A percentile compares a stretch with the other conserved stretches of the same genome.
These are phyloP conservation scores for Phylloporus gajari DNA, from an alignment of 1,284 basidiomycete genomes.

Conservation along the genomic window DNA sequence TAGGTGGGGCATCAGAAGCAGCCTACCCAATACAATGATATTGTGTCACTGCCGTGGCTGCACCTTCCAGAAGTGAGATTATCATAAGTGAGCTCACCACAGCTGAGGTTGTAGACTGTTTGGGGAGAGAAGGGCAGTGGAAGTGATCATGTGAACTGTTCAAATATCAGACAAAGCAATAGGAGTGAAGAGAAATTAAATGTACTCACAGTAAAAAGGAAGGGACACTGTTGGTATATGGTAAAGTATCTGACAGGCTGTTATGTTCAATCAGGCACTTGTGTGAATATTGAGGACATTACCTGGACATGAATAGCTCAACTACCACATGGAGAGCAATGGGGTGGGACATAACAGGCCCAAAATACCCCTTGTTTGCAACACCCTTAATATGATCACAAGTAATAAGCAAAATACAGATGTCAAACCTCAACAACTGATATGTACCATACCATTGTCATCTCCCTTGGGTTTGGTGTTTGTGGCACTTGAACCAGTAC, in stretches of 20 bases:
- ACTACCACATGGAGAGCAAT: neutral
- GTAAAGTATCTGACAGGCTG: conserved; percentile 84
- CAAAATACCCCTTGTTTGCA: conserved; percentile 84
- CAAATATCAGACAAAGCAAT: conserved; percentile 7
- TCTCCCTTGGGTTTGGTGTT: conserved; percentile 51
- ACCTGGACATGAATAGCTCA: conserved; percentile 48
- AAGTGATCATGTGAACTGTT: conserved; percentile 80
- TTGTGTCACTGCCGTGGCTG: too few relatives aligned
- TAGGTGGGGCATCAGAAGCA: too few relatives aligned
- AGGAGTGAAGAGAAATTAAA: conserved; percentile 31
- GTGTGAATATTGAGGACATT: conserved; percentile 70
- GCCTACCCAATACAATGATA: too few relatives aligned
- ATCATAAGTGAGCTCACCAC: too few relatives aligned
- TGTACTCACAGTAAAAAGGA: conserved; percentile 84
- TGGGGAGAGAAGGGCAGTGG: conserved; percentile 32
- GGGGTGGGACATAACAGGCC: conserved; percentile 63
- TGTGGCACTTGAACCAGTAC: conserved; percentile 19
- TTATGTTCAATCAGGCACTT: conserved; percentile 82
- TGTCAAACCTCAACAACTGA: neutral
- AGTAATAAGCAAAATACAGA: conserved; percentile 37
- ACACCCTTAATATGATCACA: conserved; percentile 55
- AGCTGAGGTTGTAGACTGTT: too few relatives aligned
- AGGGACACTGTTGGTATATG: conserved; percentile 82
- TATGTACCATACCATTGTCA: conserved; percentile 72
- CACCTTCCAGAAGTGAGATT: too few relatives aligned